Evolutionary conservation across 2,329 filamentous ascomycete species (phyloP).

Genomic region (Verticillium dahliae): DNA sequence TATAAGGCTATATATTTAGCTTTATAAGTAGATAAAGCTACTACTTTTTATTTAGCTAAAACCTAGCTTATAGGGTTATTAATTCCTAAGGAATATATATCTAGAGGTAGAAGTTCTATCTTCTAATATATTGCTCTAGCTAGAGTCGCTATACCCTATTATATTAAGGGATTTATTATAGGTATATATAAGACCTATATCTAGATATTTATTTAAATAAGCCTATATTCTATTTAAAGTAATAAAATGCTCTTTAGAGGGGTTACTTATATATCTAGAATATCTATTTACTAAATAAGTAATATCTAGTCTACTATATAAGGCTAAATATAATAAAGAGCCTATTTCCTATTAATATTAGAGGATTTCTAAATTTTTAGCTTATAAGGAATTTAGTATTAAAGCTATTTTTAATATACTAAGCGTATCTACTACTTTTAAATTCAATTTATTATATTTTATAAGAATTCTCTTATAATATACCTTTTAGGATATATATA

Average conservation of each 20-base stretch:
- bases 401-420: neutral
- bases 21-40: neutral
- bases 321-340: too few species aligned
- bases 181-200: neutral
- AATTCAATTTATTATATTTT: neutral
- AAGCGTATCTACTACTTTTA: neutral
- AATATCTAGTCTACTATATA: too few species aligned
- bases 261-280: too few species aligned
- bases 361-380: too few species aligned
- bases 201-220: too few species aligned
- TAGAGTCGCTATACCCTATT: neutral
- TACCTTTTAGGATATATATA: neutral
- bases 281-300: too few species aligned
- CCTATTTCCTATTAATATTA: too few species aligned
- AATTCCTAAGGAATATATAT: neutral
- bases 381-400: too few species aligned
- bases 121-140: too few species aligned
- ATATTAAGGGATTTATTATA: neutral
- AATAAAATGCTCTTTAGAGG: too few species aligned
- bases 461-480: neutral
- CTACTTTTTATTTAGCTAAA: neutral
- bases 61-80: neutral
- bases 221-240: too few species aligned
- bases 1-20: conserved; percentile 1
- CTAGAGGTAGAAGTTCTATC: too few species aligned